phyloP scores from a whole-genome alignment of 495 filamentous ascomycete species.

The Lepidopterella palustris region DNA sequence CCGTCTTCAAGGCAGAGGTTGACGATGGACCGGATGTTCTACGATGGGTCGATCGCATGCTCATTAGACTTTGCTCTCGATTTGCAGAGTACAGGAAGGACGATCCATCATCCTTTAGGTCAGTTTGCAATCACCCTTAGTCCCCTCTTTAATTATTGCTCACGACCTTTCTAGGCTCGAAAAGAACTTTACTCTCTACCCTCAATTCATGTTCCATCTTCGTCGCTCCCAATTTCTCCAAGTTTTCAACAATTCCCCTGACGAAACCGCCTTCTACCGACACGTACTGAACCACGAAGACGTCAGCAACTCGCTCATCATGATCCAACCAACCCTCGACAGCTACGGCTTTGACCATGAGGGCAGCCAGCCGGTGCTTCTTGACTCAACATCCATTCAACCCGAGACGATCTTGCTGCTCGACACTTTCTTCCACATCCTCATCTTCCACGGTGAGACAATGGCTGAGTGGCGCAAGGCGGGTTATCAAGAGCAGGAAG shows the following conservation, averaged over 20 bases:
- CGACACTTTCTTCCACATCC: conserved; percentile 98
- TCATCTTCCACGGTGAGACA: conserved; percentile 98
- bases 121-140: not conserved
- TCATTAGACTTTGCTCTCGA: conserved; percentile 91
- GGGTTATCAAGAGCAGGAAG: conserved; percentile 96
- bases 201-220: conserved; percentile 99
- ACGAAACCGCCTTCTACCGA: conserved; percentile 97
- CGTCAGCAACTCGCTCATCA: conserved; percentile 91
- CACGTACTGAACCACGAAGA: conserved; percentile 98
- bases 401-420: conserved; percentile 89
- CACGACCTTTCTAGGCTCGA: conserved; percentile 54
- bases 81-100: conserved; percentile 99
- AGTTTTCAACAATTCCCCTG: conserved; percentile 98
- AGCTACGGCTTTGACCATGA: conserved; percentile 96
- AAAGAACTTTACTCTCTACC: conserved; percentile 98
- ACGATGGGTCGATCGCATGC: conserved; percentile 97
- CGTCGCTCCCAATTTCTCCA: conserved; percentile 96
- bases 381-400: conserved; percentile 95
- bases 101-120: conserved; percentile 87
- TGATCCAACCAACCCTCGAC: conserved; percentile 98
- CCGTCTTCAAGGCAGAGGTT: conserved; percentile 97
- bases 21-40: conserved; percentile 99
- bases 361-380: conserved; percentile 78
- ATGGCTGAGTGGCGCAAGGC: conserved; percentile 98
- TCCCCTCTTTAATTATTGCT: not conserved